Evolutionary conservation across 768 basidiomycete genomes (phyloP).

Genomic region (Collybia sordida): DNA sequence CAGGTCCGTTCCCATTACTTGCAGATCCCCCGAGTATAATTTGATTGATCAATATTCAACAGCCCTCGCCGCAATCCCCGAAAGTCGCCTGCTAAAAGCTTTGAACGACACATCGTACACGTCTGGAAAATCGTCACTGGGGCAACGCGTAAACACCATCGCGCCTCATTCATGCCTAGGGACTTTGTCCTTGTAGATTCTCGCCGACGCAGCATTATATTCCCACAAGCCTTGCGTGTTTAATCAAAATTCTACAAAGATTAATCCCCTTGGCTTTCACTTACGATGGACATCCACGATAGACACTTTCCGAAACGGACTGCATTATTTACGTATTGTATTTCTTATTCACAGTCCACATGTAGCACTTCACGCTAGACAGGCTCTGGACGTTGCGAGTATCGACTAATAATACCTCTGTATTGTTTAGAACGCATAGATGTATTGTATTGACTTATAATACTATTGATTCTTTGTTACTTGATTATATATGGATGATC

Average conservation of each 20-base stretch:
- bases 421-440: too few species aligned
- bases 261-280: not conserved
- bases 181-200: slow-evolving; percentile 65
- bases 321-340: too few species aligned
- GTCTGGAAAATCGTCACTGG: slow-evolving; percentile 64
- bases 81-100: slow-evolving; percentile 37
- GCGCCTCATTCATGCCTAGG: slow-evolving; percentile 52
- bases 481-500: too few species aligned
- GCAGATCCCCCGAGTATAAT: too few species aligned
- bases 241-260: not conserved
- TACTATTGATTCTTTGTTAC: too few species aligned
- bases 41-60: not conserved
- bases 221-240: slow-evolving; percentile 18
- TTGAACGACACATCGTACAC: slow-evolving; percentile 58
- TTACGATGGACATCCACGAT: not conserved
- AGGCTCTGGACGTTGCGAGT: too few species aligned
- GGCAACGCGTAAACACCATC: slow-evolving; percentile 47
- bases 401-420: too few species aligned
- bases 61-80: not conserved
- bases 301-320: too few species aligned
- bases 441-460: too few species aligned
- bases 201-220: slow-evolving; percentile 51
- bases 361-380: too few species aligned
- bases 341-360: too few species aligned
- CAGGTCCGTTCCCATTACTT: too few species aligned